Evolutionary conservation across 106 monocot species (phyloP).

Genomic region (Gastrodia elata): DNA sequence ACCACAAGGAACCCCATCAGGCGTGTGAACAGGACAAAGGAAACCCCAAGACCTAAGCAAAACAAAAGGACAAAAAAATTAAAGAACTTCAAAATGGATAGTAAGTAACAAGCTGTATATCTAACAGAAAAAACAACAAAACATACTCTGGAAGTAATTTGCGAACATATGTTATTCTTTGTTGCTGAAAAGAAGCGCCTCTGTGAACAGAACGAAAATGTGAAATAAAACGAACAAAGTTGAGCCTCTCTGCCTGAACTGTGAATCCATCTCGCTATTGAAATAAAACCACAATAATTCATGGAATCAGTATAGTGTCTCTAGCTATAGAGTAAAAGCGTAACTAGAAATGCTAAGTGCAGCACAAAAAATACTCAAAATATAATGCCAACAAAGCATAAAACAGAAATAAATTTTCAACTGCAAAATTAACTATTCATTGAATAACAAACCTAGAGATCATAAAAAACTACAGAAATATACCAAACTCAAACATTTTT

Average conservation of each 20-base stretch:
- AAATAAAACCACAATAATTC: background rate
- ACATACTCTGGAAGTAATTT: constrained; percentile 98
- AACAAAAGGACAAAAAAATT: constrained; percentile 6
- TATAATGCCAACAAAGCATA: background rate
- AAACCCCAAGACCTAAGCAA: constrained; percentile 90
- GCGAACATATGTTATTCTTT: constrained; percentile 77
- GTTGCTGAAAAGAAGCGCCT: constrained; percentile 83
- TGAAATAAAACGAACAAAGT: constrained; percentile 74
- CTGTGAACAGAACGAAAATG: constrained; percentile 93
- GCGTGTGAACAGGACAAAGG: constrained; percentile 96
- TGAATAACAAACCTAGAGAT: no score
- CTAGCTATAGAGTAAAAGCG: background rate
- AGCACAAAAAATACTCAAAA: background rate
- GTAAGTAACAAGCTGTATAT: background rate
- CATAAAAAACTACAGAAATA: no score
- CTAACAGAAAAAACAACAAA: constrained; percentile 4
- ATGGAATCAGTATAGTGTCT: constrained; percentile 1
- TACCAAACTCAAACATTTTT: no score
- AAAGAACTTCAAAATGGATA: background rate
- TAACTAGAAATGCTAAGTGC: background rate
- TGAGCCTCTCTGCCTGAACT: constrained; percentile 81
- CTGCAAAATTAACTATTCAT: no score
- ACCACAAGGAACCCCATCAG: constrained; percentile 96
- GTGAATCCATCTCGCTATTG: constrained; percentile 73
- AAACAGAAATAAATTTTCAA: no score